Evolutionary conservation across 192 early-diverging fungal genomes (phyloP), one percentile per base, ranked within the genome.

Genomic region (Coemansia sp.): DNA sequence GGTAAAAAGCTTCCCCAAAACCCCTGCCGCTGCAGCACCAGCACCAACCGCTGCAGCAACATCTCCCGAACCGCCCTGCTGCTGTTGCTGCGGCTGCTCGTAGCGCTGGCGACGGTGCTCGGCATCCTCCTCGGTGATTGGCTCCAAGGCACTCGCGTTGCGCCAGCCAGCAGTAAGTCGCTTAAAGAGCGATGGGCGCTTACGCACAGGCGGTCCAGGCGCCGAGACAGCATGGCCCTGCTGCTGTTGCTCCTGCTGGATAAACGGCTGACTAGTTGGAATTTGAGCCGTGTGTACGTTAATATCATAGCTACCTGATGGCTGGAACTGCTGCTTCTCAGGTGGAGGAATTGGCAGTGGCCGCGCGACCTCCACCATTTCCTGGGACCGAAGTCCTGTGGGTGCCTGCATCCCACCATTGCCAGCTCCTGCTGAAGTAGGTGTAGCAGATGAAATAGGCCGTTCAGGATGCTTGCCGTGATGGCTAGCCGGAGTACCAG

Each of bases 131-230:
- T 77, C 74, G 1, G 61, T 12, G 19, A 78, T 78, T 0, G 75
- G 66, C 19, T 72, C 53, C 44, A 72, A 22, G 19, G 41, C 34
- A 4, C 30, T 49, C 0, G 58, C 59, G 25, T 71, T 69, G 32
- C 78, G 68, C 78, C 78, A 81, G 5, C 78, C 78, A 7, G 65
- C 54, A 0, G 78, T 81, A 30, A 81, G 58, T 2, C 78, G 73
- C 73, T 71, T 67, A 18, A 81, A 47, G 62, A 81, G 48, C 54
- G 78, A 81, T 23, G 78, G 78, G 18, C 73, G 60, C 47, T 71
- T 70, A 28, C 63, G 63, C 30, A 41, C 55, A 6, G 63, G 63
- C 22, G 44, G 41, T 7, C 54, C 63, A 0, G 34, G n/a, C 0
- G 53, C 38, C 7, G 25, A 18, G n/a, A 25, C 26, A 25, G 27